Evolutionary conservation across 2,329 filamentous ascomycete species (phyloP).

Genomic region (Microdochium paspali): DNA sequence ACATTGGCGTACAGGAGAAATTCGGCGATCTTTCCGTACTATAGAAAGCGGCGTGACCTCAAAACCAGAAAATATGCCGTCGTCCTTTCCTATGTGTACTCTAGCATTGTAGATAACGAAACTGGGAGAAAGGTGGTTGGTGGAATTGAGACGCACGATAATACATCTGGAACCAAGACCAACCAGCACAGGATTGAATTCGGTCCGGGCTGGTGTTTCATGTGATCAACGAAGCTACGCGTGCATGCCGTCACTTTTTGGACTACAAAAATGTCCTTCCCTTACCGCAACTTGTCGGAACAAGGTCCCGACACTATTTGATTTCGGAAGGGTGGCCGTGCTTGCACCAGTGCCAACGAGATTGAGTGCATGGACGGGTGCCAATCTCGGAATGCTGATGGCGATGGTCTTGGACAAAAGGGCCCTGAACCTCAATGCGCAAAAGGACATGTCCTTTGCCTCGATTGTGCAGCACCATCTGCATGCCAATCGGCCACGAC

Average conservation of each 20-base stretch:
- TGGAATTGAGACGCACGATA: neutral
- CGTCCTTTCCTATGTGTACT: slow-evolving; percentile 48
- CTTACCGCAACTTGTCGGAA: neutral
- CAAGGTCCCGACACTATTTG: neutral
- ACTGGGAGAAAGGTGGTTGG: slow-evolving; percentile 9
- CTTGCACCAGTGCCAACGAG: neutral
- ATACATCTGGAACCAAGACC: neutral
- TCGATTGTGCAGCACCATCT: neutral
- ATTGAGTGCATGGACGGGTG: no score
- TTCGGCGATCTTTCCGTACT: slow-evolving; percentile 94
- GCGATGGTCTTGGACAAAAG: neutral
- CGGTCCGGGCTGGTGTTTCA: neutral
- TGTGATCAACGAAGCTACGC: neutral
- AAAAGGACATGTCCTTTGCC: neutral
- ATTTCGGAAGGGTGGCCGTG: neutral
- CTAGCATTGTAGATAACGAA: slow-evolving; percentile 62
- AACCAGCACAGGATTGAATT: neutral
- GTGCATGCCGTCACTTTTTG: neutral
- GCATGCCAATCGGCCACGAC: neutral
- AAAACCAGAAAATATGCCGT: neutral
- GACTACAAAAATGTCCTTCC: neutral
- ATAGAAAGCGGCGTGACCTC: slow-evolving; percentile 41
- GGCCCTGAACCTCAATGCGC: neutral
- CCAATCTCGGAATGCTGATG: no score
- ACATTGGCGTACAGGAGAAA: slow-evolving; percentile 67